A percentile compares a stretch with the other conserved stretches of the same genome.
These are phyloP conservation scores for Bolboschoenus planiculmis DNA, from an alignment of 176 grass and related monocot species.

Conservation along the genomic window DNA sequence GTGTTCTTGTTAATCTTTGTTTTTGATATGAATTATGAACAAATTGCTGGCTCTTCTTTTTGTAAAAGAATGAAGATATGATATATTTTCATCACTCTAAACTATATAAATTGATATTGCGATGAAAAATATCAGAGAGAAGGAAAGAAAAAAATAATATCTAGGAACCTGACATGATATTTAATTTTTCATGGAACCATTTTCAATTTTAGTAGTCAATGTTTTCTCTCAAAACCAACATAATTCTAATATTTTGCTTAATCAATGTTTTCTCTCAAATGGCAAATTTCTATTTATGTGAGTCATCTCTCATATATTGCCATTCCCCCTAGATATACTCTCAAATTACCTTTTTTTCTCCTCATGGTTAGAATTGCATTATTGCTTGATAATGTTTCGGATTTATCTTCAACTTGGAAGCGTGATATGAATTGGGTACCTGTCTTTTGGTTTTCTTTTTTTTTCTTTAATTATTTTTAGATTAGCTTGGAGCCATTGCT, in stretches of 20 bases:
- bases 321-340: neutral
- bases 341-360: neutral
- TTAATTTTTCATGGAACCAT: neutral
- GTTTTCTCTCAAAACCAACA: neutral
- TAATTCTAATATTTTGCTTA: neutral
- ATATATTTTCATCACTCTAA: neutral
- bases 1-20: neutral
- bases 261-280: neutral
- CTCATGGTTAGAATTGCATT: neutral
- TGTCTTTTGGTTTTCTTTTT: neutral
- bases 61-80: neutral
- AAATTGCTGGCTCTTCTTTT: neutral
- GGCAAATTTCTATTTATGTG: neutral
- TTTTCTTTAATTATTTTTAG: neutral
- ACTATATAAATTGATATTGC: neutral
- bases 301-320: neutral
- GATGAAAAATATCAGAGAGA: neutral
- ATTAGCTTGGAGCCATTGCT: neutral
- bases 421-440: neutral
- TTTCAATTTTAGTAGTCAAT: neutral
- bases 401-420: neutral
- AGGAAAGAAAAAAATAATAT: neutral
- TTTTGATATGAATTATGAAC: slow-evolving; percentile 6
- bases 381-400: neutral
- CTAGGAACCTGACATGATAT: neutral